Conservation (phyloP, 768 basidiomycete genomes). For the Infundibulicybe gibba region DNA sequence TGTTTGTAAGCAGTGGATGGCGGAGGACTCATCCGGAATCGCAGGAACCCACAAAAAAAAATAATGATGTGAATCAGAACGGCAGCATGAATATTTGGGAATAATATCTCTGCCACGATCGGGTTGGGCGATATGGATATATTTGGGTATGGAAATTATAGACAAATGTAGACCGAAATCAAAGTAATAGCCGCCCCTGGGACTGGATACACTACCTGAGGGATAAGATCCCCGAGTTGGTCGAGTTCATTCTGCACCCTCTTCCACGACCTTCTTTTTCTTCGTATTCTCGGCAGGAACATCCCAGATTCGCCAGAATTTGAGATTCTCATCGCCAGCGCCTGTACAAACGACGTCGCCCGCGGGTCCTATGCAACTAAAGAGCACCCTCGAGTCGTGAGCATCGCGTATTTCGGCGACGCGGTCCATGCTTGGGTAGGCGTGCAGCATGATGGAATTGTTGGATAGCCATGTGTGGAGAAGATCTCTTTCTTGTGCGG, state of each 20-base stretch:
- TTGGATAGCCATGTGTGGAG: constrained; percentile 95
- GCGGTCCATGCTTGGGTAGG: constrained; percentile 81
- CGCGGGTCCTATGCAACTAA: constrained; percentile 79
- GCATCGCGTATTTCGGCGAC: constrained; percentile 86
- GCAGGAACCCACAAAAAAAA: too few relatives aligned
- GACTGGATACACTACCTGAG: too few relatives aligned
- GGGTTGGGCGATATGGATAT: too few relatives aligned
- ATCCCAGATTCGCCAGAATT: constrained; percentile 93
- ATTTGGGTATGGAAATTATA: too few relatives aligned
- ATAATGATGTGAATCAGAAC: too few relatives aligned
- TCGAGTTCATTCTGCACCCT: constrained; percentile 42
- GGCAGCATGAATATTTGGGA: too few relatives aligned
- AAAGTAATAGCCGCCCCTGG: too few relatives aligned
- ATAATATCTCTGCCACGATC: too few relatives aligned
- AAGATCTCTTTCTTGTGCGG: constrained; percentile 86
- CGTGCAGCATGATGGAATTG: constrained; percentile 76
- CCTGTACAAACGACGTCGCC: constrained; percentile 92
- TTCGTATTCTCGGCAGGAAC: constrained; percentile 39
- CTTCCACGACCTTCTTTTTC: constrained; percentile 45
- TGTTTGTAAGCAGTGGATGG: too few relatives aligned
- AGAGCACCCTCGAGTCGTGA: constrained; percentile 88
- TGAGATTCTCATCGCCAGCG: constrained; percentile 93
- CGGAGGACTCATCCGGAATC: too few relatives aligned
- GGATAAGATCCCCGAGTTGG: constrained; percentile 44
- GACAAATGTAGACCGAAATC: too few relatives aligned